Percentiles rank a stretch among this genome's conserved stretches.
phyloP scores from a whole-genome alignment of 345 rosid species.

The Brassica juncea region DNA sequence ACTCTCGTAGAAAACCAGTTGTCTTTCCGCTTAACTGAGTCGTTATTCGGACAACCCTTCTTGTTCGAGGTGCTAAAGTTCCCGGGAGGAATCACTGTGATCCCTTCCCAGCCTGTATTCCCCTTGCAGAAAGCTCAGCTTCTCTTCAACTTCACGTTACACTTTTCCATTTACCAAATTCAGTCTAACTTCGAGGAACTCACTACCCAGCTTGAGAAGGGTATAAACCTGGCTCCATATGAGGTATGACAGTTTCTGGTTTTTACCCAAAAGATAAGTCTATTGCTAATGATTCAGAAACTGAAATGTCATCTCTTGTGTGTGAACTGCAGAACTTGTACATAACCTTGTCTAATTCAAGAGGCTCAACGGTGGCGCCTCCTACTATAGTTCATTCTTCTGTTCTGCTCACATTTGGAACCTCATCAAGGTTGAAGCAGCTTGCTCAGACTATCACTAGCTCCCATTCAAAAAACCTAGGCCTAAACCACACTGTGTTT shows the following conservation, averaged over 20 bases:
- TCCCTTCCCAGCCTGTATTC: slow-evolving; percentile 72
- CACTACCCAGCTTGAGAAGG: slow-evolving; percentile 68
- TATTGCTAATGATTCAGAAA: slow-evolving; percentile 4
- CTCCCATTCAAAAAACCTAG: slow-evolving; percentile 79
- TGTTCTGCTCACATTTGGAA: slow-evolving; percentile 72
- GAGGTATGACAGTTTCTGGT: slow-evolving; percentile 52
- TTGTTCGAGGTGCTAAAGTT: slow-evolving; percentile 72
- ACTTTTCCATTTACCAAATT: slow-evolving; percentile 66
- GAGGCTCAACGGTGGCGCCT: slow-evolving; percentile 74
- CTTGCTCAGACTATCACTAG: slow-evolving; percentile 82
- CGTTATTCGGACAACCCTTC: slow-evolving; percentile 68
- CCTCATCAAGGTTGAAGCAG: slow-evolving; percentile 75
- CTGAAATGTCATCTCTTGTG: not conserved
- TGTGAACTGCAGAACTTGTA: slow-evolving; percentile 60
- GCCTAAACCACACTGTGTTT: slow-evolving; percentile 71
- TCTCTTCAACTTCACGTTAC: slow-evolving; percentile 83
- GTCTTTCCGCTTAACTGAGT: slow-evolving; percentile 55
- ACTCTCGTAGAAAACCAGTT: slow-evolving; percentile 50
- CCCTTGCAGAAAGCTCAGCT: slow-evolving; percentile 81
- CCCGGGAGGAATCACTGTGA: slow-evolving; percentile 72
- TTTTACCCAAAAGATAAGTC: slow-evolving; percentile 15
- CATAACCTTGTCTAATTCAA: slow-evolving; percentile 62
- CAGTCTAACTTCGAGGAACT: slow-evolving; percentile 62
- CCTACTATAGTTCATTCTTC: slow-evolving; percentile 73
- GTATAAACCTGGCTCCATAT: slow-evolving; percentile 63